Conservation (phyloP, 208 protist species). For the Leishmania mexicana region DNA sequence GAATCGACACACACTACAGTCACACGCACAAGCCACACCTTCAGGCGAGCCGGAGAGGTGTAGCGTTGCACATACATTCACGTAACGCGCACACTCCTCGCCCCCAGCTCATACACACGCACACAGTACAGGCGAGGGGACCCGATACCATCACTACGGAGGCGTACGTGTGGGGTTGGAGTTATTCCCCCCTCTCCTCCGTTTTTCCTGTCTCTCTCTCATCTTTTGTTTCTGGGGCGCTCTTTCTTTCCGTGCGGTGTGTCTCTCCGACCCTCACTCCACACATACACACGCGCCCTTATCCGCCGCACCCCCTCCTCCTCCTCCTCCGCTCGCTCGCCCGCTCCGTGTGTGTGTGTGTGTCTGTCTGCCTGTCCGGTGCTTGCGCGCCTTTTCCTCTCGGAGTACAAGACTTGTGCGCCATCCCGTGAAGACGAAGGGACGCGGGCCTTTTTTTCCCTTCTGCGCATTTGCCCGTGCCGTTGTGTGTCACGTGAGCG, state of each 20-base stretch:
- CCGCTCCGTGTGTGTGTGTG: not conserved
- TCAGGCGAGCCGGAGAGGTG: not conserved
- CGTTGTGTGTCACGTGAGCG: not conserved
- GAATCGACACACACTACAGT: not conserved
- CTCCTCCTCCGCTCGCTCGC: not conserved
- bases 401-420: not conserved
- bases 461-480: not conserved
- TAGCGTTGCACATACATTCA: not conserved
- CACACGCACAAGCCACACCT: not conserved
- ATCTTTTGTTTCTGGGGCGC: not conserved
- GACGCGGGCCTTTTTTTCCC: not conserved
- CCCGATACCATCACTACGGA: not conserved
- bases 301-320: not conserved
- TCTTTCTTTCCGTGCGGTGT: not conserved
- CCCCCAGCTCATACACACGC: not conserved
- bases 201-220: conserved; percentile 2
- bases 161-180: not conserved
- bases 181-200: not conserved
- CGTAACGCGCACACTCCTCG: not conserved
- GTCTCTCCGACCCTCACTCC: not conserved
- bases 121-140: not conserved
- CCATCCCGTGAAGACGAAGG: not conserved
- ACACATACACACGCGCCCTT: not conserved
- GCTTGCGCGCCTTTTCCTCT: not conserved
- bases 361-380: not conserved